Base-by-base conservation (phyloP, 2,329 filamentous ascomycete species). In the Alternaria rosae region DNA sequence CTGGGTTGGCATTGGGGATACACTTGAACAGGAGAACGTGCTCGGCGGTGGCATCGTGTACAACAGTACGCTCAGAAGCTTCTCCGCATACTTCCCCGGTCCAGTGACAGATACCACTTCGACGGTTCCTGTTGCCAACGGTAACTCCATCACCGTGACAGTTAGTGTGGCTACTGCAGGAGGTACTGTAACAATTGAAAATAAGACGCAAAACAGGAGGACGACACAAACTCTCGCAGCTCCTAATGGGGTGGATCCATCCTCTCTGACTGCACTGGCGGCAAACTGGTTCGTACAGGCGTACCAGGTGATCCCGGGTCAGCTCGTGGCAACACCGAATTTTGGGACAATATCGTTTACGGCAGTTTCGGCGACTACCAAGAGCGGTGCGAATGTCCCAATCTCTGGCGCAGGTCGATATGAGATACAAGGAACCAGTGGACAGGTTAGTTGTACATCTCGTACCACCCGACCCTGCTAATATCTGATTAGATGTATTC, bases 211-310 rank as follows among this genome's bases (percentile, higher is more conserved):
- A 55, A 71, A 71, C 35, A 70, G 57, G 48, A 68, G 42, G 25
- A 62, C 61, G 6, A 67, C 64, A 5, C 69, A 71, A 41, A 64
- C 56, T 4, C 23, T 73, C 15, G 56, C 65, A 12, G 66, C 63
- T 13, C 68, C 71, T 10, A 48, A 57, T 15, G 61, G 57, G 15
- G 62, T 62, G 3, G 63, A 68, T 35, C 61, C 68, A 38, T 45
- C 32, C 2, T 8, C 28, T 3, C 48, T 73, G 17, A 73, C 65
- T 30, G 69, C 70, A 7, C 54, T 68, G 15, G 59, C 62, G 3
- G 71, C 70, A 8, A 65, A 70, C 43, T 74, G 70, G 68, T 73
- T 65, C 44, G 70, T 74, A 4, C 70, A 73, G 56, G 71, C 59
- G 9, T 72, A 74, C 42, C 70, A 74, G 53, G 62, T 68, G 1